phyloP scores from a whole-genome alignment of 345 rosid species.

The Eucalyptus marginata region DNA sequence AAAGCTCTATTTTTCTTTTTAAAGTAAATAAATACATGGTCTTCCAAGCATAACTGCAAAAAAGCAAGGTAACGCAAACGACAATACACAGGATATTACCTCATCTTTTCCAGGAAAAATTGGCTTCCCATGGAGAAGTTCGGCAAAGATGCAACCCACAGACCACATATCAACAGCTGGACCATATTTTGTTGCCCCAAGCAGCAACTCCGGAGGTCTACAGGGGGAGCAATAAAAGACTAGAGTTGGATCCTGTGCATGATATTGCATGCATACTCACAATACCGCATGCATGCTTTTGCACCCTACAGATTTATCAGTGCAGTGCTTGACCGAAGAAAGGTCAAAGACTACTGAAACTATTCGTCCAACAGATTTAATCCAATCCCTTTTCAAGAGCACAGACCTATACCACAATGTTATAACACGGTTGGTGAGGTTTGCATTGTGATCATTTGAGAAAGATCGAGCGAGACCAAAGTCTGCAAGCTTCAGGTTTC shows the following conservation, averaged over 20 bases:
- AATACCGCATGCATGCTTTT: not conserved
- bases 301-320: not conserved
- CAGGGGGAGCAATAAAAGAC: not conserved
- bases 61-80: not conserved
- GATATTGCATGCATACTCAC: not conserved
- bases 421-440: slow-evolving; percentile 86
- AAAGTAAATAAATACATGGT: not conserved
- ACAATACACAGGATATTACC: slow-evolving; percentile 16
- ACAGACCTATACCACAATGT: slow-evolving; percentile 92
- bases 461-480: slow-evolving; percentile 89
- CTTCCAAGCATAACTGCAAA: not conserved
- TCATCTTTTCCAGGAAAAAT: slow-evolving; percentile 92
- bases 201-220: slow-evolving; percentile 96
- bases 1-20: not conserved
- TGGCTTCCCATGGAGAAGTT: slow-evolving; percentile 83
- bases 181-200: slow-evolving; percentile 91
- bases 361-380: not conserved
- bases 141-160: slow-evolving; percentile 95
- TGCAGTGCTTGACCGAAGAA: not conserved
- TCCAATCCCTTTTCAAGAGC: not conserved
- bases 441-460: slow-evolving; percentile 62
- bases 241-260: not conserved
- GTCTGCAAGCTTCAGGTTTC: slow-evolving; percentile 91
- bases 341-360: not conserved
- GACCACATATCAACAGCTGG: slow-evolving; percentile 99